These are phyloP conservation scores for Solanum paucissectum DNA, from an alignment of 257 asterid species.

Conservation along the genomic window DNA sequence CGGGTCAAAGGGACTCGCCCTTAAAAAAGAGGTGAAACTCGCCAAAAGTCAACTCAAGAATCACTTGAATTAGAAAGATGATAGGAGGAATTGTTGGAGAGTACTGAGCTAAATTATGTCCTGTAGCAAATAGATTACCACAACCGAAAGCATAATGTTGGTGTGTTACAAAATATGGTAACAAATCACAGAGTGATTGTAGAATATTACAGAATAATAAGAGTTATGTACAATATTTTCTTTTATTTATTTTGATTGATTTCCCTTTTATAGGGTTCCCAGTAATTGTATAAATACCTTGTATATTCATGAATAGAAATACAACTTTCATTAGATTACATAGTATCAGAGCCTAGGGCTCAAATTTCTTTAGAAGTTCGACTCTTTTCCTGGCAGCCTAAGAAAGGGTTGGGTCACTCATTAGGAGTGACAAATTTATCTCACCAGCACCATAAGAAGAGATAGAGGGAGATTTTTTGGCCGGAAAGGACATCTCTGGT, in stretches of 20 bases:
- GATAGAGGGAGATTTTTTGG: background rate
- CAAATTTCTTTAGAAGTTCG: background rate
- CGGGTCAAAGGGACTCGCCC: background rate
- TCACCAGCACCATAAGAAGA: background rate
- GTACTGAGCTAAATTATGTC: background rate
- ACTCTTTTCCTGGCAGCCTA: background rate
- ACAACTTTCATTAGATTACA: background rate
- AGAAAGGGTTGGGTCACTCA: background rate
- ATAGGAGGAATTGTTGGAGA: conserved; percentile 11
- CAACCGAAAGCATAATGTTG: background rate
- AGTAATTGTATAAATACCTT: no score
- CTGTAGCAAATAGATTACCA: background rate
- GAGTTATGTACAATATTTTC: no score
- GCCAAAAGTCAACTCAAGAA: background rate
- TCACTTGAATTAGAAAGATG: background rate
- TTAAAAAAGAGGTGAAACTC: background rate
- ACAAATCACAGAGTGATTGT: no score
- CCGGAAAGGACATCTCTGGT: no score
- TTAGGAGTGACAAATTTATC: background rate
- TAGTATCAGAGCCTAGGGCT: background rate
- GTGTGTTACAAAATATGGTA: background rate
- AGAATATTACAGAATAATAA: no score
- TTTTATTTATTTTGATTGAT: no score
- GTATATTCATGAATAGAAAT: background rate
- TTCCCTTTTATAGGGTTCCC: no score